Base-by-base conservation (phyloP, 306 rosid genomes). In the Gynostemma pentaphyllum region DNA sequence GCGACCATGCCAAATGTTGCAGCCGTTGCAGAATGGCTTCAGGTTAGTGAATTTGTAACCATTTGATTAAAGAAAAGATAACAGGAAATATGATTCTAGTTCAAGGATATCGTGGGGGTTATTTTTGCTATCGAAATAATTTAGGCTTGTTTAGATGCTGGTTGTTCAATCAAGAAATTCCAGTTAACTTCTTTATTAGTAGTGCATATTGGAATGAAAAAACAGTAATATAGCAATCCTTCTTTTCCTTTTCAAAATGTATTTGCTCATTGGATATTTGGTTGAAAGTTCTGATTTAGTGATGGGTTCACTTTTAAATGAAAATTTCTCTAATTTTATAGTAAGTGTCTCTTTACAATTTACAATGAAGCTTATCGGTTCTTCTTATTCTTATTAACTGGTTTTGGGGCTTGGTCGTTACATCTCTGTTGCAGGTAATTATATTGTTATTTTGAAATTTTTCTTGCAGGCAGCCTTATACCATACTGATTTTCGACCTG, bases 1-100 rank as follows among this genome's bases (percentile, higher is more conserved):
- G 98, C 98, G 41, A 92, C 98, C 69, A 92, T 92, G 98, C 98
- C 98, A 57, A 92, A 92, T 63, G 96, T 92, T 61, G 95, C 88
- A 40, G 95, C 95, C 51, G 96, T 92, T 75, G 96, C 98, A 67
- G 92, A 92, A 64, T 92, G 98, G 98, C 98, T 92, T 78, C 89
- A 84, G 80, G 98, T 88, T 76, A 80, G 95, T 49, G 37, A 74
- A 69, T 32, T 27, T 32, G 22, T 66, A 34, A 28, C 39, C 23
- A 21, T 64, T 47, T 18, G 23, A 50, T 24, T 24, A 12, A 24
- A 24, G 1, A 54, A 16, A 54, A 54, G 62, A 15, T n/a, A 54
- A n/a, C 28, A 11, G 40, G 62, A 54, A 54, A 30, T 54, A 54
- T 54, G 41, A 54, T 54, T 54, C 2, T 54, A 28, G 24, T 54